Base-by-base conservation (phyloP, 768 basidiomycete species). In the Rhizopogon salebrosus region DNA sequence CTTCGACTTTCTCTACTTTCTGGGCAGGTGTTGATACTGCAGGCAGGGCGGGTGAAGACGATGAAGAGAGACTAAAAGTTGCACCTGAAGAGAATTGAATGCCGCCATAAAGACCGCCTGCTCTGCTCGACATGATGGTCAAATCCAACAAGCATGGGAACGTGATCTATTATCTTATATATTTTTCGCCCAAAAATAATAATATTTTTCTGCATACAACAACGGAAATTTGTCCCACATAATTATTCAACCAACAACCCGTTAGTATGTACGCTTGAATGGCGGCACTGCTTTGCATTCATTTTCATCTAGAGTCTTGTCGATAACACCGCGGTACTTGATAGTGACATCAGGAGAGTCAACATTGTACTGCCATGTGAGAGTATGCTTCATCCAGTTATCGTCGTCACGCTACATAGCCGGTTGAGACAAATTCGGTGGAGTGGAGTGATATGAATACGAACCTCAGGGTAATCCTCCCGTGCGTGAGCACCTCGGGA, bases 401-500 rank as follows among this genome's bases (percentile, higher is more conserved):
- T 83, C 79, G 65, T 99, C 95, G 65, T 98, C 94, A 72, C 97
- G 93, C 84, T 91, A 48, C 35, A 54, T 18, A 41, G 2, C 4
- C 27, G n/a, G 5, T 45, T 41, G 24, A 60, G 48, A 58, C 35
- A 39, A 46, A 22, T 35, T 22, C 9, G 54, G 10, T 34, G 27
- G 16, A 8, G 45, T n/a, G 16, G 1, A 3, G 18, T 9, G 41
- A 11, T 22, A 38, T 36, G 26, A 52, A 48, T 36, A 72, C 79
- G 48, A 54, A 91, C 90, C 23, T 99, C 95, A n/a, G 93, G 85
- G 78, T 72, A 98, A 70, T 99, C 97, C 72, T 98, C 97, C 62
- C 97, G 92, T 45, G 97, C 97, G 66, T 99, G 97, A 36, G 97
- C 97, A 68, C 97, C 97, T 68, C 97, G 92, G 41, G 93, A 95